Conservation (phyloP, 495 filamentous ascomycete species). For the Neurospora sp. region DNA sequence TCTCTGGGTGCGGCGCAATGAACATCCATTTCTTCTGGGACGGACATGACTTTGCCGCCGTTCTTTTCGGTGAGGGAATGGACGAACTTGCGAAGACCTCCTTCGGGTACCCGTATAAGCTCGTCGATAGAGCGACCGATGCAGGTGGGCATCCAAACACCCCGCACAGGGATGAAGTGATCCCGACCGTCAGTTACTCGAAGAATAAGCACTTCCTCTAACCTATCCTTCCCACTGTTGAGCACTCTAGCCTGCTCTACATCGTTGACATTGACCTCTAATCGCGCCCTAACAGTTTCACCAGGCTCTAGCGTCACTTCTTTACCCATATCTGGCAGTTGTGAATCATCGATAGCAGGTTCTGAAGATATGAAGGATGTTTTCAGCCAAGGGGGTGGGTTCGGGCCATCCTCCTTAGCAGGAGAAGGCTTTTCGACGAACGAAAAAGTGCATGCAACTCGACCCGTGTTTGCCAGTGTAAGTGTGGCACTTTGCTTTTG, state of each 20-base stretch:
- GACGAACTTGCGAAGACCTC: constrained; percentile 48
- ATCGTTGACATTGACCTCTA: constrained; percentile 54
- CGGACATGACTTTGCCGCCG: constrained; percentile 20
- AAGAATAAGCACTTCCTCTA: constrained; percentile 87
- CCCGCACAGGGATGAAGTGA: constrained; percentile 78
- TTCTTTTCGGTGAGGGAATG: constrained; percentile 16
- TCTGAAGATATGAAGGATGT: constrained; percentile 48
- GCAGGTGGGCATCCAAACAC: constrained; percentile 67
- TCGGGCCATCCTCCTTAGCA: constrained; percentile 30
- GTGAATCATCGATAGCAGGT: constrained; percentile 23
- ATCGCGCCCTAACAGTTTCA: constrained; percentile 60
- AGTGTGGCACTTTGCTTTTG: constrained; percentile 51
- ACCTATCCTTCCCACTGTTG: constrained; percentile 52
- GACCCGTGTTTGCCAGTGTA: constrained; percentile 86
- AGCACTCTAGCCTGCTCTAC: constrained; percentile 54
- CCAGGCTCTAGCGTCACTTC: constrained; percentile 66
- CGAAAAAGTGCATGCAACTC: constrained; percentile 60
- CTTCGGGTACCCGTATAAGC: constrained; percentile 73
- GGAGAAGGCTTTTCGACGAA: constrained; percentile 62
- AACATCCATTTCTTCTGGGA: constrained; percentile 34
- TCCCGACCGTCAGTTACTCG: constrained; percentile 77
- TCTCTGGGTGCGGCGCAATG: constrained; percentile 57
- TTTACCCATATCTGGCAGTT: constrained; percentile 29
- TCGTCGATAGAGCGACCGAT: constrained; percentile 78
- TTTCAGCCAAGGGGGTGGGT: constrained; percentile 53